Evolutionary conservation across 1,284 basidiomycete genomes (phyloP), one percentile per base, ranked within the genome.

Genomic region (Tetrapyrgos nigripes): DNA sequence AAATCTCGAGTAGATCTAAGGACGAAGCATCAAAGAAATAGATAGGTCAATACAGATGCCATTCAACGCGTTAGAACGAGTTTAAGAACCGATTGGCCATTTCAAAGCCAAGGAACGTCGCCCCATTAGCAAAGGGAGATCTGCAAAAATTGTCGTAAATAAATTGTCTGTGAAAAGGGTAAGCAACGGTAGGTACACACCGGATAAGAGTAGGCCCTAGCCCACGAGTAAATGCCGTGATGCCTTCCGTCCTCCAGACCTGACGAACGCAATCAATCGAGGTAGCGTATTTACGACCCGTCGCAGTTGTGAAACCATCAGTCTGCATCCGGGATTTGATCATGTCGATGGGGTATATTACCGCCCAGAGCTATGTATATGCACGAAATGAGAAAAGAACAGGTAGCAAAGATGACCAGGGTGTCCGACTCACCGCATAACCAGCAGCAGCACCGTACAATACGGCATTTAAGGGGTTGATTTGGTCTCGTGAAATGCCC

Each of bases 311-410:
- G 70, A 96, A 92, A 1, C 91, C 90, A 70, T 98, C 97, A 0
- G 96, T 98, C 77, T 98, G 97, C 80, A 98, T 90, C 57, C 95
- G 88, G 27, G 92, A 93, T 73, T 98, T 98, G 73, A 98, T 88
- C 83, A 97, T 94, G 75, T 97, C 96, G 73, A 95, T 89, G 8
- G 94, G 94, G 78, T 96, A 96, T 77, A 95, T 95, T 10, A 92
- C 79, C 24, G 83, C 88, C 92, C 92, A 93, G 26, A 93, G 78
- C 92, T 93, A 62, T 27, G 59, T 24, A 44, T 55, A 55, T 28
- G 28, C 46, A 48, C 27, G 46, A n/a, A 37, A 55, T 58, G 28
- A 63, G 48, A 10, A 8, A 37, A 14, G 2, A 51, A 24, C 44
- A 26, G 33, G 44, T 53, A 48, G 49, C 57, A 50, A 21, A 55